Evolutionary conservation across 805 yeast genomes (phyloP), one percentile per base, ranked within the genome.

Genomic region (Starmerella kuoi): DNA sequence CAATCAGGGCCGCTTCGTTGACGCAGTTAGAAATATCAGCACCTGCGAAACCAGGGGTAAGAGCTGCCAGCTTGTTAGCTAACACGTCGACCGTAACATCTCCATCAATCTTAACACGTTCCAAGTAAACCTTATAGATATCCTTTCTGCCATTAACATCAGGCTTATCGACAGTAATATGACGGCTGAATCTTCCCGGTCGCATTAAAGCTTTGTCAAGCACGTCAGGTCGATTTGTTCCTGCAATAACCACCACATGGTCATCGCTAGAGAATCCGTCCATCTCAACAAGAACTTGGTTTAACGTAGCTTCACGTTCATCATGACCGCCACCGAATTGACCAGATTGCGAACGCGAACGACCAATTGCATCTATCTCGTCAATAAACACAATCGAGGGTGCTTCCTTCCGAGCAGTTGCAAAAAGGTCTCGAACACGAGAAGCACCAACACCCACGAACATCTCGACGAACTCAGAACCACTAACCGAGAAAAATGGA

Each of bases 351-450:
- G 87, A 86, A 53, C 87, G 74, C 35, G 86, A 85, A 56, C 86
- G 85, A 55, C 99, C 99, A 57, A 91, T 93, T n/a, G 99, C 99
- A 68, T 91, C 99, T 49, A 91, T 91, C 65, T 91, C 99, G 68
- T 91, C 99, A 38, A 91, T 87, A 55, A 91, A 93, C n/a, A 91
- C 76, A 56, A 91, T 91, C 27, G 94, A 72, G 14, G 99, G 99
- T 0, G 98, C 95, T 62, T 79, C 76, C 59, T 83, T 84, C 56
- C 97, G 73, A 1, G 98, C 98, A 23, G 83, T 81, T 49, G 79
- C 74, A 66, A 91, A 91, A 54, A 91, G 67, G 61, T 91, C 98
- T 61, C 98, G 86, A 23, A 91, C 98, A 61, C 98, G 76, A 15
- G 94, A 81, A 2, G 98, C 97, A 66, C 98, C 98, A 20, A 88